phyloP scores from a whole-genome alignment of 768 basidiomycete genomes.

The Xerocomellus intermedius region DNA sequence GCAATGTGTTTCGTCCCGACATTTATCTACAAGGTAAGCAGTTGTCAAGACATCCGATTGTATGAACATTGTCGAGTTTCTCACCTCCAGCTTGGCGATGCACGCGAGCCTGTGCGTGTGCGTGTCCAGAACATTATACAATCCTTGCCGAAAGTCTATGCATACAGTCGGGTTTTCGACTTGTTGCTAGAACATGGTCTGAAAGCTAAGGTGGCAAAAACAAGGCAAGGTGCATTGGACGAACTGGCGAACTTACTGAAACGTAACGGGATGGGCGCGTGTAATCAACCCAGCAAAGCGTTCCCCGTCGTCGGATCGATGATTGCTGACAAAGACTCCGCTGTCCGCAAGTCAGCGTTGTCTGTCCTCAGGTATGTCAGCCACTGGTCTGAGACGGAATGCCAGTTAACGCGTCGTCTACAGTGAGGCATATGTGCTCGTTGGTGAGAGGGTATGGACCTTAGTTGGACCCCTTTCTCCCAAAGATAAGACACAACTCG shows the following conservation, averaged over 20 bases:
- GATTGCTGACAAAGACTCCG: slow-evolving; percentile 87
- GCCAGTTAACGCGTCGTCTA: slow-evolving; percentile 12
- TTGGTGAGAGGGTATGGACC: slow-evolving; percentile 85
- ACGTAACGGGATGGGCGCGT: slow-evolving; percentile 77
- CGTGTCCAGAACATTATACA: slow-evolving; percentile 86
- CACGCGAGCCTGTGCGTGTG: slow-evolving; percentile 74
- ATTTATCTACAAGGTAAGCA: slow-evolving; percentile 79
- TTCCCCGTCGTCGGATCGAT: slow-evolving; percentile 74
- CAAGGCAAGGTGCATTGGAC: slow-evolving; percentile 82
- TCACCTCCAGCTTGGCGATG: slow-evolving; percentile 78
- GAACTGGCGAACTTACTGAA: slow-evolving; percentile 77
- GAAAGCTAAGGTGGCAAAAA: slow-evolving; percentile 88
- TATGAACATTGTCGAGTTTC: neutral
- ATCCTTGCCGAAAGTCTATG: slow-evolving; percentile 83
- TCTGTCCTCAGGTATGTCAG: slow-evolving; percentile 70
- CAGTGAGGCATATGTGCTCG: slow-evolving; percentile 78
- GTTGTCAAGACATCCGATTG: neutral
- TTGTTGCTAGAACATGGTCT: slow-evolving; percentile 85
- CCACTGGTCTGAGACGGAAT: neutral
- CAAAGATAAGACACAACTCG: slow-evolving; percentile 91
- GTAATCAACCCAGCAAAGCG: slow-evolving; percentile 72
- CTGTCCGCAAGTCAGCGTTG: slow-evolving; percentile 85
- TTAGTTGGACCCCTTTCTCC: slow-evolving; percentile 71
- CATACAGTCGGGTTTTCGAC: slow-evolving; percentile 90
- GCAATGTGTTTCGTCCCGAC: slow-evolving; percentile 87